A percentile compares a stretch with the other conserved stretches of the same genome.
phyloP scores from a whole-genome alignment of 2,329 filamentous ascomycete genomes.

The Aspergillus uvarum region DNA sequence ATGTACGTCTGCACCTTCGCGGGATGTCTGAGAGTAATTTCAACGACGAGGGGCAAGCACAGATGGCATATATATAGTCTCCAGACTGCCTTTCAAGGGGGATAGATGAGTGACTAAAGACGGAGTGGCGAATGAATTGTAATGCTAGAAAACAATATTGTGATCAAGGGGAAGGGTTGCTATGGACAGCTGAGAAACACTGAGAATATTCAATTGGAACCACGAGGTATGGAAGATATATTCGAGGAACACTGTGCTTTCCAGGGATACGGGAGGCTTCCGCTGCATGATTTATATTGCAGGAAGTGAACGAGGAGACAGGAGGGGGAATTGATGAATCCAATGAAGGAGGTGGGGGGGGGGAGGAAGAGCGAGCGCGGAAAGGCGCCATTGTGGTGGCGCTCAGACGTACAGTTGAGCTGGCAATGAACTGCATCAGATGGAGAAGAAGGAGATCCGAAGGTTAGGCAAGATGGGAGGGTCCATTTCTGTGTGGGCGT shows the following conservation, averaged over 20 bases:
- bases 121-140: neutral
- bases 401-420: slow-evolving; percentile 21
- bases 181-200: slow-evolving; percentile 12
- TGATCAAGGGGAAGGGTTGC: slow-evolving; percentile 17
- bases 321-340: neutral
- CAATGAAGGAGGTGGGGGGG: slow-evolving; percentile 11
- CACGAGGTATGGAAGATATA: slow-evolving; percentile 28
- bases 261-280: slow-evolving; percentile 24
- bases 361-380: slow-evolving; percentile 7
- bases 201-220: slow-evolving; percentile 18
- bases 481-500: too few species aligned
- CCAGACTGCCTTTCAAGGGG: slow-evolving; percentile 13
- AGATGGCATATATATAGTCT: neutral
- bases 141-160: slow-evolving; percentile 9
- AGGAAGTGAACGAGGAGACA: slow-evolving; percentile 24
- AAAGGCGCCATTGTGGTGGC: slow-evolving; percentile 15
- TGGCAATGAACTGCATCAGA: slow-evolving; percentile 17
- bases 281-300: slow-evolving; percentile 39
- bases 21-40: slow-evolving; percentile 10
- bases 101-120: slow-evolving; percentile 5
- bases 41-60: slow-evolving; percentile 1
- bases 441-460: slow-evolving; percentile 8
- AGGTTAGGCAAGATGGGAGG: neutral
- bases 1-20: slow-evolving; percentile 8
- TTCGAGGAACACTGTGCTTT: slow-evolving; percentile 24